Base-by-base conservation (phyloP, 768 basidiomycete genomes). In the Hortiboletus campestris region DNA sequence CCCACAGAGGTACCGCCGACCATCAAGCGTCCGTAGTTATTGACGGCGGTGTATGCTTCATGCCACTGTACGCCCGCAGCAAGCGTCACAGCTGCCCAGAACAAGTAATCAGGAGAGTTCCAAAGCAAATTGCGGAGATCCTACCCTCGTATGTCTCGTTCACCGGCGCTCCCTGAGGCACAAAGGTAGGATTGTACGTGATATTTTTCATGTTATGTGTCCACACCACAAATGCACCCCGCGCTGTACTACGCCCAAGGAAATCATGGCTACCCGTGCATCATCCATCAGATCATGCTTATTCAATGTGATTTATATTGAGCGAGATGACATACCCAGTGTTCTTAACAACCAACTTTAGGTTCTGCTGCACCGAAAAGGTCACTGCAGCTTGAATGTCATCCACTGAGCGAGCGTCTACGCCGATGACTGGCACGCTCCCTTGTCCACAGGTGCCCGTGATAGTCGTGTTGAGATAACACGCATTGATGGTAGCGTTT, bases 11-110 rank as follows among this genome's bases (percentile, higher is more conserved):
- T n/a, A 10, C 76, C 81, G 7, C 83, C 83, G 6, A 82, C 72
- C 19, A 83, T 67, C 42, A 75, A 62, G 6, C 76, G 73, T 0
- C 69, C 71, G n/a, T 76, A 61, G 5, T 67, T 57, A n/a, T 77
- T 63, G 9, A 71, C 76, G 7, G 74, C 72, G 2, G 63, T 64
- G 53, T 81, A 83, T 0, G 75, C 75, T 50, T 79, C 76, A 17
- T 64, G 51, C 78, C 79, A 81, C 59, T 80, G 78, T 4, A 80
- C 78, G 0, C 80, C 81, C 46, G 80, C 74, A 2, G 72, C 76
- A 9, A 73, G 51, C 1, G 68, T 71, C 19, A 73, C 53, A n/a
- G 63, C 72, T 69, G 28, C 4, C 6, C n/a, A 47, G 3, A 36
- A 75, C 43, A 17, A 60, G 67, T 66, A 28, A 6, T 56, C 10